Conservation (phyloP, 169 alveolate species). For the Plasmodium yoelii region DNA sequence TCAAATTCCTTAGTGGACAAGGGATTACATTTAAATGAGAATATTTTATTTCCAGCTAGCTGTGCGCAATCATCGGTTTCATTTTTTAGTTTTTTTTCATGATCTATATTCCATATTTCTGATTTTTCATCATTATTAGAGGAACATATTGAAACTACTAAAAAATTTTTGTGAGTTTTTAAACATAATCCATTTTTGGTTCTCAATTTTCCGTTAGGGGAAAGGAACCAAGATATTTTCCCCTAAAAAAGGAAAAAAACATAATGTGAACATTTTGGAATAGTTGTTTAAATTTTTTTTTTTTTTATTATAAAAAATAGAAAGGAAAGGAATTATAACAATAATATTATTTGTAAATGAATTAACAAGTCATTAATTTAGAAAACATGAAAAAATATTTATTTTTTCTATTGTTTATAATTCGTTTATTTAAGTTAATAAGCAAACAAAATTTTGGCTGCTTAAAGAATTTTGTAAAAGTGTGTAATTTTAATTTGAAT, state of each 20-base stretch:
- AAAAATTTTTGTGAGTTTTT: conserved; percentile 67
- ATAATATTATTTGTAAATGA: too few species aligned
- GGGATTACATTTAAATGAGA: conserved; percentile 53
- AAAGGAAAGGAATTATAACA: too few species aligned
- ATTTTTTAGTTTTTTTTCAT: conserved; percentile 45
- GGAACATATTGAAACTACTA: conserved; percentile 54
- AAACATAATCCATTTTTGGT: conserved; percentile 67
- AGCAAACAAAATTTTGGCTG: too few species aligned
- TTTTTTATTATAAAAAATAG: too few species aligned
- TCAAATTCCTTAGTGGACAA: conserved; percentile 61
- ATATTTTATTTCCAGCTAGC: conserved; percentile 63
- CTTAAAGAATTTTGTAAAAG: too few species aligned
- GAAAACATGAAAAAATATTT: too few species aligned
- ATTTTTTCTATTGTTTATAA: too few species aligned
- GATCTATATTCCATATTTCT: conserved; percentile 66
- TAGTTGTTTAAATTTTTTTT: too few species aligned
- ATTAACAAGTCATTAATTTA: too few species aligned
- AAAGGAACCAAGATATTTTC: conserved; percentile 52
- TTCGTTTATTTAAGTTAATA: too few species aligned
- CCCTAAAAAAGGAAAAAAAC: conserved; percentile 16
- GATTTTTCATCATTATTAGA: conserved; percentile 63
- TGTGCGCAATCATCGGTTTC: conserved; percentile 67
- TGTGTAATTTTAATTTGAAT: too few species aligned
- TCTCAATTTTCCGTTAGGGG: conserved; percentile 29
- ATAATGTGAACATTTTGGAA: neutral